Base-by-base conservation (phyloP, 2,329 filamentous ascomycete species). In the Ilyonectria destructans region DNA sequence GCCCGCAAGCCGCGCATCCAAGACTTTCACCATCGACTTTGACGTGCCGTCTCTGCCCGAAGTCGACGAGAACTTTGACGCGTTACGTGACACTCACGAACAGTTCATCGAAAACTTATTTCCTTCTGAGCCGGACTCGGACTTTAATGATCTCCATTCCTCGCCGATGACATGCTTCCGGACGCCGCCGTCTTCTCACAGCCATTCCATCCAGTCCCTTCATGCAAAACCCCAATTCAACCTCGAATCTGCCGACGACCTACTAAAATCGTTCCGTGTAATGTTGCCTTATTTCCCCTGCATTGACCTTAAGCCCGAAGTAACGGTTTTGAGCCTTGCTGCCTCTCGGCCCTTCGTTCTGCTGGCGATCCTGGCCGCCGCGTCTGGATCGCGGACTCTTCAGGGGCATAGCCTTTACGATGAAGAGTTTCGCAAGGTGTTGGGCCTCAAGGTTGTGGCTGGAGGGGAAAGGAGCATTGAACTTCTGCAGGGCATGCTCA, bases 381-480 rank as follows among this genome's bases (percentile, higher is more conserved):
- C 85, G 3, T 86, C 86, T 40, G 84, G 82, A 1, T 83, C 84
- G 35, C 80, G 75, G 15, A 84, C 85, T 21, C 74, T 86, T 21
- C 85, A 87, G 69, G 84, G 87, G 0, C 85, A 89, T 62, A 83
- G 78, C 17, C 79, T 87, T 3, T 88, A 90, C 52, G 88, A 90
- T 33, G 84, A 86, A 57, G 88, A 90, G 77, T 87, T 90, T 58
- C 81, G 87, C 35, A 89, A 88, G 73, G 82, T 88, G 0, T 71
- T 89, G 19, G 87, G 84, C 1, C 79, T 88, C 52, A 89, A 88
- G 75, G 86, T 88, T 48, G 86, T 91, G 1, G 82, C 88, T 0
- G 83, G 85, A 4, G 87, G 88, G 0, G 88, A 91, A 79, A 84
- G 86, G 64, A 88, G 82, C 15, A 67, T 90, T 26, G 88, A 91